Percentiles rank a stretch among this genome's conserved stretches.
phyloP scores from a whole-genome alignment of 179 eudicot species.

The Beta lomatogona region DNA sequence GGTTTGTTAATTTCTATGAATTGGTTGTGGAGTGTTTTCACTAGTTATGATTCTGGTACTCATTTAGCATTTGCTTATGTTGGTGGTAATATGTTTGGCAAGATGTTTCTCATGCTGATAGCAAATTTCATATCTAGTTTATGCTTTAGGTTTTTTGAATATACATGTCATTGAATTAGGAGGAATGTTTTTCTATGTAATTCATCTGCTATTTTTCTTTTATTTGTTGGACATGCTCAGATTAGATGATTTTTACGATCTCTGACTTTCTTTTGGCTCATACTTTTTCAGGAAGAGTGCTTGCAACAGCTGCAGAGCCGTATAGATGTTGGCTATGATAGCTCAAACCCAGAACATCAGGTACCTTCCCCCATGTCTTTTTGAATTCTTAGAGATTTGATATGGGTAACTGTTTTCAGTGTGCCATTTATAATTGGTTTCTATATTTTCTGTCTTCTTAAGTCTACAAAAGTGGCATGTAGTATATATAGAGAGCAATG shows the following conservation, averaged over 20 bases:
- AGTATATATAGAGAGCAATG: background rate
- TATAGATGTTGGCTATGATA: constrained; percentile 73
- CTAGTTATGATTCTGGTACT: background rate
- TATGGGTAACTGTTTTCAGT: background rate
- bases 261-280: constrained; percentile 12
- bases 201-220: background rate
- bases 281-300: constrained; percentile 73
- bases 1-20: background rate
- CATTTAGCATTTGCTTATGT: background rate
- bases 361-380: constrained; percentile 30
- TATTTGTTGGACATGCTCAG: constrained; percentile 2
- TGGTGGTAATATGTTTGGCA: background rate
- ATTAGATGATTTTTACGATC: background rate
- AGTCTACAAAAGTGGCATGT: constrained; percentile 11
- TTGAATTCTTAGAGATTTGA: background rate
- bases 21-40: background rate
- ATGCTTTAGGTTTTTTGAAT: background rate
- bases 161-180: background rate
- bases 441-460: background rate
- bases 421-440: background rate
- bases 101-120: background rate
- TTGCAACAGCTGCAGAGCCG: constrained; percentile 76
- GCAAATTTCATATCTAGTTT: background rate
- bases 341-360: constrained; percentile 85
- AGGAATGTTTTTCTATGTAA: background rate